Evolutionary conservation across 202 grass and related monocot genomes (phyloP).

Genomic region (Alloteropsis angusta): DNA sequence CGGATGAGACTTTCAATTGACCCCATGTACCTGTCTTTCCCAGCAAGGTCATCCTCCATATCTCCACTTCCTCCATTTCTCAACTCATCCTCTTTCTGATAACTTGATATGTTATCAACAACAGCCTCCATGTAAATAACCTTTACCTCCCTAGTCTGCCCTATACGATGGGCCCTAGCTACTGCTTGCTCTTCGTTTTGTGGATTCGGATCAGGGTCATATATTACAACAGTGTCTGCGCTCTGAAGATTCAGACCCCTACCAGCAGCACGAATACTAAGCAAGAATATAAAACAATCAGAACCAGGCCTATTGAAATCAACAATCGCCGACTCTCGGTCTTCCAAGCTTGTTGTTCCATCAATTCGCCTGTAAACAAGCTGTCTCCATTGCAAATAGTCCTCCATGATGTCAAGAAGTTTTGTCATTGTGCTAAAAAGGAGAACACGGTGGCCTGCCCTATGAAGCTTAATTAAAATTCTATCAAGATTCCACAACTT

Average conservation of each 20-base stretch:
- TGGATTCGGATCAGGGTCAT: slow-evolving; percentile 96
- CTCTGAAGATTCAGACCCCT: slow-evolving; percentile 98
- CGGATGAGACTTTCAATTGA: slow-evolving; percentile 98
- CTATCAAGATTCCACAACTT: slow-evolving; percentile 99
- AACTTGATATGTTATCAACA: slow-evolving; percentile 94
- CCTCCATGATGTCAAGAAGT: slow-evolving; percentile 96
- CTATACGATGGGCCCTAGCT: slow-evolving; percentile 97
- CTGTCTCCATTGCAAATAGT: slow-evolving; percentile 85
- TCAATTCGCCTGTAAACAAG: slow-evolving; percentile 93
- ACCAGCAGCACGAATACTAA: slow-evolving; percentile 96
- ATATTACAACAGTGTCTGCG: slow-evolving; percentile 99
- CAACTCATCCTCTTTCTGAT: slow-evolving; percentile 97
- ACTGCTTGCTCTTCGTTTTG: slow-evolving; percentile 99
- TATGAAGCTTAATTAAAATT: slow-evolving; percentile 93
- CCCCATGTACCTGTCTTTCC: slow-evolving; percentile 87
- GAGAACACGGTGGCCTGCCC: slow-evolving; percentile 85
- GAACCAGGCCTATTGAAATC: slow-evolving; percentile 92
- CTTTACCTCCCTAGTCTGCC: slow-evolving; percentile 93
- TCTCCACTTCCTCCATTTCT: slow-evolving; percentile 70
- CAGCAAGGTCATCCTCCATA: slow-evolving; percentile 90
- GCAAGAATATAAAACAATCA: slow-evolving; percentile 98
- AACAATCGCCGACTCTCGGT: slow-evolving; percentile 85
- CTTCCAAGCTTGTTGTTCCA: slow-evolving; percentile 95
- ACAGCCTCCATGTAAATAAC: slow-evolving; percentile 99
- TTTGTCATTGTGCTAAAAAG: slow-evolving; percentile 99